Evolutionary conservation across 2,329 filamentous ascomycete genomes (phyloP).

Genomic region (Mycosphaerelloides madeirae): DNA sequence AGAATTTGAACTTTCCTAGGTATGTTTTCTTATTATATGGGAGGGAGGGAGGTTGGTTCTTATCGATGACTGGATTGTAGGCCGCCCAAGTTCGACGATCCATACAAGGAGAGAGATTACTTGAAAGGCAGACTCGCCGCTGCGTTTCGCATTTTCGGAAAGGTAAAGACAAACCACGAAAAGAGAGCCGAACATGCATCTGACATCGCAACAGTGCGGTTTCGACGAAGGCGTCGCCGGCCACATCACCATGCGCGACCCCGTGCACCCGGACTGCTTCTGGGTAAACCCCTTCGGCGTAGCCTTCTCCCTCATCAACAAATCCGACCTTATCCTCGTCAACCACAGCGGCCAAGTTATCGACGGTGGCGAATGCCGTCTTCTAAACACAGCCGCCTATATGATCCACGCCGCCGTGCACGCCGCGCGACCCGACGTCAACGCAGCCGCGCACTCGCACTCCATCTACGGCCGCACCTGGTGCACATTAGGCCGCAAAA

Average conservation of each 20-base stretch:
- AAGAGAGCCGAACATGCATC: background rate
- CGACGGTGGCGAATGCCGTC: constrained; percentile 36
- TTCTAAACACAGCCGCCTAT: constrained; percentile 44
- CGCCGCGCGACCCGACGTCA: constrained; percentile 40
- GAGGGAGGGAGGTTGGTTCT: background rate
- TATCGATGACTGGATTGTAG: constrained; percentile 7
- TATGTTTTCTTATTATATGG: constrained; percentile 7
- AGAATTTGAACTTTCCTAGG: constrained; percentile 25
- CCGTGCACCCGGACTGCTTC: constrained; percentile 29
- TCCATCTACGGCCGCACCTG: constrained; percentile 43
- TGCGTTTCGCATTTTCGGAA: constrained; percentile 43
- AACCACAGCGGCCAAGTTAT: constrained; percentile 41
- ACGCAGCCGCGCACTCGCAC: constrained; percentile 44
- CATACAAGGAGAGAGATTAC: constrained; percentile 38
- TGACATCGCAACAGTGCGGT: constrained; percentile 18
- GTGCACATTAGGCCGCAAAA: constrained; percentile 38
- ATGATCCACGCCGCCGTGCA: constrained; percentile 44
- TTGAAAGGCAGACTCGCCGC: constrained; percentile 42
- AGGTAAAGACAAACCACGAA: constrained; percentile 8
- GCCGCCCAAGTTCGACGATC: constrained; percentile 34
- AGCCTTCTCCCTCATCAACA: constrained; percentile 41
- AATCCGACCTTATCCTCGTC: constrained; percentile 45
- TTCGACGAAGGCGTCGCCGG: constrained; percentile 40
- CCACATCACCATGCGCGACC: constrained; percentile 41
- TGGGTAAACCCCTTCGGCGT: constrained; percentile 39